phyloP scores from a whole-genome alignment of 768 basidiomycete genomes.

The Psilocybe sp. region DNA sequence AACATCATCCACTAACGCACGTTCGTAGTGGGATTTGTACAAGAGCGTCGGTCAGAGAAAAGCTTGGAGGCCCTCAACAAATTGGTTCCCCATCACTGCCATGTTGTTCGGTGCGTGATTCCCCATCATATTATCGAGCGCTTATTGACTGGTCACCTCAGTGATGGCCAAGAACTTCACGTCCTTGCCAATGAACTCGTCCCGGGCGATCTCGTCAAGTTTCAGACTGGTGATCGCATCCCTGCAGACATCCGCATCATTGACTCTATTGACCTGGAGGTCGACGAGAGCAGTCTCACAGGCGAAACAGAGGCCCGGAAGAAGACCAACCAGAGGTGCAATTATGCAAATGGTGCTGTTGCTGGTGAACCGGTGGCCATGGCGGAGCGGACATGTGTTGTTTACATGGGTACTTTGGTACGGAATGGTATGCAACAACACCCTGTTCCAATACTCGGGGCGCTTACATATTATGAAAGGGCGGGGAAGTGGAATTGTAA shows the following conservation, averaged over 20 bases:
- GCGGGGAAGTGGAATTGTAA: slow-evolving; percentile 81
- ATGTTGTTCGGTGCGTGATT: slow-evolving; percentile 64
- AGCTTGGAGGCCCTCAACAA: slow-evolving; percentile 94
- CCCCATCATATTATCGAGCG: slow-evolving; percentile 18
- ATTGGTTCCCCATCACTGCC: slow-evolving; percentile 95
- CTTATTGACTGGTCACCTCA: slow-evolving; percentile 24
- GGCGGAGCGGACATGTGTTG: slow-evolving; percentile 84
- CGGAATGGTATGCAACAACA: slow-evolving; percentile 62
- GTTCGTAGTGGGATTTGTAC: slow-evolving; percentile 81
- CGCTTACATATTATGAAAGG: slow-evolving; percentile 38
- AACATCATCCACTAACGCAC: slow-evolving; percentile 13
- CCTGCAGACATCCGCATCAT: slow-evolving; percentile 90
- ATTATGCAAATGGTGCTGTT: slow-evolving; percentile 32
- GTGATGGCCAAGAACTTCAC: slow-evolving; percentile 66
- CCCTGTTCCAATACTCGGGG: neutral
- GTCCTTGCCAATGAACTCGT: slow-evolving; percentile 97
- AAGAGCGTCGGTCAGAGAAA: slow-evolving; percentile 93
- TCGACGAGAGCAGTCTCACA: slow-evolving; percentile 94
- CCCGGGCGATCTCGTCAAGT: slow-evolving; percentile 88
- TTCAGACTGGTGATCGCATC: slow-evolving; percentile 89
- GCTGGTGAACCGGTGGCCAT: slow-evolving; percentile 52
- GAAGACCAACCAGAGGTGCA: slow-evolving; percentile 62
- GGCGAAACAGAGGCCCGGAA: slow-evolving; percentile 84
- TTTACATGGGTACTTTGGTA: slow-evolving; percentile 95
- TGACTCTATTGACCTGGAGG: slow-evolving; percentile 81